These are phyloP conservation scores for Persicaria tinctoria DNA, from an alignment of 148 eudicot species.

Conservation along the genomic window DNA sequence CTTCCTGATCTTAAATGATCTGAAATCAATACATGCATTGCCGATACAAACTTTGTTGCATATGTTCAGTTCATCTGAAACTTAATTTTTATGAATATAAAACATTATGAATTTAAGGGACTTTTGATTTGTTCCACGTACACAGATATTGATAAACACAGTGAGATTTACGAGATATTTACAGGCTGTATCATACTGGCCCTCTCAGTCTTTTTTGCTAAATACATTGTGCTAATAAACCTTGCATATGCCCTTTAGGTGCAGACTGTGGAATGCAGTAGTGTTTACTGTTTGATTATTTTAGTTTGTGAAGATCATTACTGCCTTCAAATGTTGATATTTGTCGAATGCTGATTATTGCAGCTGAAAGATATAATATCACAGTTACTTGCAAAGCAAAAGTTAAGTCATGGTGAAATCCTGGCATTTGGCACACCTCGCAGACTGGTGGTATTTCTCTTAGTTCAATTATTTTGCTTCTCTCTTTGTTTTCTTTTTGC, in stretches of 20 bases:
- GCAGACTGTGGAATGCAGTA: neutral
- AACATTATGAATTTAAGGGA: neutral
- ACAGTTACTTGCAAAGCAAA: slow-evolving; percentile 71
- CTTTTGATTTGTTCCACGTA: neutral
- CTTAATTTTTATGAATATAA: neutral
- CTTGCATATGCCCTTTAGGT: neutral
- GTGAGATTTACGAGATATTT: neutral
- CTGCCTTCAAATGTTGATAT: slow-evolving; percentile 3
- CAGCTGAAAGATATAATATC: slow-evolving; percentile 69
- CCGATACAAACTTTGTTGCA: neutral
- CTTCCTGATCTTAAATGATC: slow-evolving; percentile 3
- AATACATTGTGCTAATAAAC: neutral
- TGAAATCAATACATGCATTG: slow-evolving; percentile 5
- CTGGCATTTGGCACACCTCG: slow-evolving; percentile 84
- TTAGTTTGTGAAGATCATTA: neutral
- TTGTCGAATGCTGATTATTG: slow-evolving; percentile 10
- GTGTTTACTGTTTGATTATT: neutral
- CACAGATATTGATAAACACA: neutral
- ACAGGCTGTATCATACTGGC: neutral
- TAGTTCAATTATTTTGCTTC: slow-evolving; percentile 7
- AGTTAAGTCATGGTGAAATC: slow-evolving; percentile 72
- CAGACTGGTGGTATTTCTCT: slow-evolving; percentile 74
- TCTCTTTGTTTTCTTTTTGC: slow-evolving; percentile 3
- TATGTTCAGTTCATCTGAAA: neutral
- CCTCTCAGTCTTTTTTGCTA: neutral